A percentile compares a stretch with the other conserved stretches of the same genome.
These are phyloP conservation scores for Lophium mytilinum DNA, from an alignment of 495 filamentous ascomycete genomes.

Conservation along the genomic window DNA sequence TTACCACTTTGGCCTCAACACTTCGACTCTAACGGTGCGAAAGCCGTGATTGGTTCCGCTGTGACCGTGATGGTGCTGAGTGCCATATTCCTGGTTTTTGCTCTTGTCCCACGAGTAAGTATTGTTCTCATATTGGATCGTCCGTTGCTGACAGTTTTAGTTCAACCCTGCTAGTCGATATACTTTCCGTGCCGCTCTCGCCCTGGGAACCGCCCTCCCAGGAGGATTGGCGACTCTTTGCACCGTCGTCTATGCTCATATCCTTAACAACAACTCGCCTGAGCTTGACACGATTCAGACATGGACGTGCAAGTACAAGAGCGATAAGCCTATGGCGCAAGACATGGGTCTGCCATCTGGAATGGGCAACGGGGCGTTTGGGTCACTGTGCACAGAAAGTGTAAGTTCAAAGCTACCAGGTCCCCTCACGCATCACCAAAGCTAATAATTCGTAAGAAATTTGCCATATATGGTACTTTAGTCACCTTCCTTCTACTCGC, in stretches of 20 bases:
- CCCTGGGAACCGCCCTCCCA: constrained; percentile 23
- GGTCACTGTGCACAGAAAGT: constrained; percentile 14
- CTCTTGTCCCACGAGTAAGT: constrained; percentile 25
- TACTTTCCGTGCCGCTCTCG: constrained; percentile 21
- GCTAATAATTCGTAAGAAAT: constrained; percentile 10
- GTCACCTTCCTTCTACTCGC: constrained; percentile 13
- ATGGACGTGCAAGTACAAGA: constrained; percentile 27
- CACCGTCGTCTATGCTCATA: constrained; percentile 28
- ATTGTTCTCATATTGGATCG: background rate
- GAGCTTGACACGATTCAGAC: constrained; percentile 30
- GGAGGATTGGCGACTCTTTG: constrained; percentile 22
- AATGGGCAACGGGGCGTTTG: constrained; percentile 20
- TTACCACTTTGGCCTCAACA: constrained; percentile 34
- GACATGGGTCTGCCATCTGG: constrained; percentile 7
- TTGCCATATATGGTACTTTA: constrained; percentile 22
- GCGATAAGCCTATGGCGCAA: constrained; percentile 3
- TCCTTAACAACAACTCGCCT: constrained; percentile 30
- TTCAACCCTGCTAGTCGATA: constrained; percentile 7
- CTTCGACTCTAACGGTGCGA: constrained; percentile 29
- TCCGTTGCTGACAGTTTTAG: background rate
- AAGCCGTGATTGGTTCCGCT: constrained; percentile 27
- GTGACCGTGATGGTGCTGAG: constrained; percentile 24
- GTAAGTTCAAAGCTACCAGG: constrained; percentile 4
- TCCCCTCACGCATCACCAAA: background rate
- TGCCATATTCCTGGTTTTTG: constrained; percentile 13